These are phyloP conservation scores for Lumnitzera racemosa DNA, from an alignment of 345 rosid genomes.

Conservation along the genomic window DNA sequence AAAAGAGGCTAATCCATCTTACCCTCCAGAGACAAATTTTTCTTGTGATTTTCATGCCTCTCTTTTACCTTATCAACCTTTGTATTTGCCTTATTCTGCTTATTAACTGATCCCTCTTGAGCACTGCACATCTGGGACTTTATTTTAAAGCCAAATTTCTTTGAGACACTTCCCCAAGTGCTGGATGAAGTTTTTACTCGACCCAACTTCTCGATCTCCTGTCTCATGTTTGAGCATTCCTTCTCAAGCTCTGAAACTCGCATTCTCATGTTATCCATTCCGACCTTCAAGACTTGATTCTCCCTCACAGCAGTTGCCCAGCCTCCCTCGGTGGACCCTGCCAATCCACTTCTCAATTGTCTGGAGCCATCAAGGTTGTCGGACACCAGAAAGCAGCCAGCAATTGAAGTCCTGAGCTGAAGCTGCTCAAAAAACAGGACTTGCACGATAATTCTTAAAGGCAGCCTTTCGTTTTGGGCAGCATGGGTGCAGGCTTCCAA, in stretches of 20 bases:
- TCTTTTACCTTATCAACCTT: constrained; percentile 55
- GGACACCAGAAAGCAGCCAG: constrained; percentile 90
- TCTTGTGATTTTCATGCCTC: constrained; percentile 54
- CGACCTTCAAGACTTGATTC: constrained; percentile 92
- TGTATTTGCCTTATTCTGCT: constrained; percentile 43
- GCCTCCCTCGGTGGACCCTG: constrained; percentile 68
- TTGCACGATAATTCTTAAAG: constrained; percentile 78
- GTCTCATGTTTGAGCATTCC: constrained; percentile 74
- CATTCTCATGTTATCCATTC: constrained; percentile 94
- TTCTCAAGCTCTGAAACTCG: constrained; percentile 89
- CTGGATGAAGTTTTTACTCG: constrained; percentile 22
- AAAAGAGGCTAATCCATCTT: too few relatives aligned
- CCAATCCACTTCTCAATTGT: constrained; percentile 69
- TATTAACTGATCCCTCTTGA: constrained; percentile 75
- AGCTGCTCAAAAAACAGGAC: constrained; percentile 99
- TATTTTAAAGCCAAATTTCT: constrained; percentile 75
- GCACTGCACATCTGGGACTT: constrained; percentile 98
- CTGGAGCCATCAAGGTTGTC: constrained; percentile 93
- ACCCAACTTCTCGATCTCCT: constrained; percentile 84
- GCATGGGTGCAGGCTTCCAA: constrained; percentile 98
- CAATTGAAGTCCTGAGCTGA: constrained; percentile 93
- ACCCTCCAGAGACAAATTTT: constrained; percentile 20
- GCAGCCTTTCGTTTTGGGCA: constrained; percentile 91
- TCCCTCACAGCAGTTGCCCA: constrained; percentile 93
- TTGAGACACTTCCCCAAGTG: constrained; percentile 34